Evolutionary conservation across 2,329 filamentous ascomycete genomes (phyloP).

Genomic region (Teratosphaeria gauchensis): DNA sequence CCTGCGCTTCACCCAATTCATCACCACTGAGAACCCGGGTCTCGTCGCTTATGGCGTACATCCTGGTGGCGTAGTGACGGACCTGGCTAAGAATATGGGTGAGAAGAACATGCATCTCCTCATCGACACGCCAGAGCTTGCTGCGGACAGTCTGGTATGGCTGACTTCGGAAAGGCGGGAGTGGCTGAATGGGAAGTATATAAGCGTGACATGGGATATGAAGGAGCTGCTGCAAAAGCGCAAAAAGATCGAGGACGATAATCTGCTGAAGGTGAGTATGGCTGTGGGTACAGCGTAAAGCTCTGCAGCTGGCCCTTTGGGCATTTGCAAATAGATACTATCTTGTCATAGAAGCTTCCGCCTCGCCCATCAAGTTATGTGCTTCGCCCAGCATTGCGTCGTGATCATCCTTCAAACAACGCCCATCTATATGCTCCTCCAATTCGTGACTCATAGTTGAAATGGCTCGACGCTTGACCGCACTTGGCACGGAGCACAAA

Average conservation of each 20-base stretch:
- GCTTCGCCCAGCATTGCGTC: too few relatives aligned
- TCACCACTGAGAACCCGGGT: slow-evolving; percentile 35
- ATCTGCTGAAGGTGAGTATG: background rate
- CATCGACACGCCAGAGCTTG: slow-evolving; percentile 22
- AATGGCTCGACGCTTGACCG: background rate
- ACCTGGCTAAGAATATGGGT: slow-evolving; percentile 29
- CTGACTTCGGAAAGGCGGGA: slow-evolving; percentile 24
- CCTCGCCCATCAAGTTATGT: background rate
- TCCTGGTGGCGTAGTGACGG: slow-evolving; percentile 37
- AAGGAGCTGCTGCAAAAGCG: slow-evolving; percentile 18
- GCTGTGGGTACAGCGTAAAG: background rate
- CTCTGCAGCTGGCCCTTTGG: background rate
- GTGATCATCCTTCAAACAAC: background rate
- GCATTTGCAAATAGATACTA: background rate
- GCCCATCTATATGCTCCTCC: background rate
- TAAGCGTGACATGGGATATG: slow-evolving; percentile 33
- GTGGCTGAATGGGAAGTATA: slow-evolving; percentile 30
- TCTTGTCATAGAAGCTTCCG: background rate
- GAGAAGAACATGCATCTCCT: slow-evolving; percentile 12
- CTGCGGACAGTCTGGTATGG: slow-evolving; percentile 24
- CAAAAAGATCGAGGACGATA: background rate
- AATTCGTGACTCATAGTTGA: background rate
- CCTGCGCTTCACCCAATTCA: slow-evolving; percentile 36
- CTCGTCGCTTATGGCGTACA: slow-evolving; percentile 34
- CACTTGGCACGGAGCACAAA: background rate